Evolutionary conservation across 2,329 filamentous ascomycete species (phyloP).

Genomic region (Tolypocladium ophioglossoides): DNA sequence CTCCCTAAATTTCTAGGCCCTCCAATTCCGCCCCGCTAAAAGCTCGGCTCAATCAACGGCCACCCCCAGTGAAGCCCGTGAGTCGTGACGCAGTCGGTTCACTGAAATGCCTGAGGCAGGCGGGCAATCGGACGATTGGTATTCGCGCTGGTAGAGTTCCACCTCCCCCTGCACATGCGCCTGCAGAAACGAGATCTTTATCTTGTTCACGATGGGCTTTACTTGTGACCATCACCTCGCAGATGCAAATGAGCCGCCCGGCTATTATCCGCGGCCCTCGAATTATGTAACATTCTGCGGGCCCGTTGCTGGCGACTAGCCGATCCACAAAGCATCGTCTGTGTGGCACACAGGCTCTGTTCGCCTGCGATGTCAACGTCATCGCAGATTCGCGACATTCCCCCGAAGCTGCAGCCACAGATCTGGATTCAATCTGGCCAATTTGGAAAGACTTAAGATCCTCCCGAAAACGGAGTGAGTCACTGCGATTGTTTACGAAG

Average conservation of each 20-base stretch:
- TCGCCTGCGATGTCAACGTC: background rate
- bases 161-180: background rate
- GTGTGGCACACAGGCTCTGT: background rate
- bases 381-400: background rate
- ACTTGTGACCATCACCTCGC: background rate
- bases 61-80: background rate
- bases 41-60: background rate
- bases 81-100: background rate
- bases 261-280: background rate
- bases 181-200: background rate
- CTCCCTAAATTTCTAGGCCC: constrained; percentile 17
- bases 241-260: background rate
- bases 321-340: background rate
- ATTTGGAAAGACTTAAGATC: background rate
- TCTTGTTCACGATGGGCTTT: background rate
- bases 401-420: background rate
- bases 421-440: background rate
- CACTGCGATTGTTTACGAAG: background rate
- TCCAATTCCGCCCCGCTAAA: constrained; percentile 5
- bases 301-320: background rate
- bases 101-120: constrained; percentile 2
- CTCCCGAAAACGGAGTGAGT: background rate
- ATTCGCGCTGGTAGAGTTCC: background rate
- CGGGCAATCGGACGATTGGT: background rate
- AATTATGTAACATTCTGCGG: background rate